Conservation (phyloP, 805 yeast genomes). For the Candida manassasensis region DNA sequence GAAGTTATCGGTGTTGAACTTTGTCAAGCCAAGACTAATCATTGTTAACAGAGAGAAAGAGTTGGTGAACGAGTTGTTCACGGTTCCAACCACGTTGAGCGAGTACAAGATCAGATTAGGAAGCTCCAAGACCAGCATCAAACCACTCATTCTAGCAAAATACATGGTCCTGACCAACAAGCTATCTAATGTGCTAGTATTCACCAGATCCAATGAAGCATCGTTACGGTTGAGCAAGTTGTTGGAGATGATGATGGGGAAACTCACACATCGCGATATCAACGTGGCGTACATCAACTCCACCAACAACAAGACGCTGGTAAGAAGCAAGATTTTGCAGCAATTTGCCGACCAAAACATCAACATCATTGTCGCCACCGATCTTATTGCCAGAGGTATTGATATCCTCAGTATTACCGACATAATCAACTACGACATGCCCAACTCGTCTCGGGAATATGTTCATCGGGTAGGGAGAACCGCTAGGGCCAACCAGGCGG, state of each 20-base stretch:
- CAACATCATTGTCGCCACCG: constrained; percentile 70
- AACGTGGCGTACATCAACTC: constrained; percentile 50
- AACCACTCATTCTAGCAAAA: constrained; percentile 70
- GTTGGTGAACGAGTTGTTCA: constrained; percentile 52
- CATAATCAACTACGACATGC: constrained; percentile 88
- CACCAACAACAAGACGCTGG: constrained; percentile 45
- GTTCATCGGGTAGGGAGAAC: constrained; percentile 97
- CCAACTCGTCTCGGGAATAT: constrained; percentile 83
- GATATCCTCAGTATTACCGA: constrained; percentile 66
- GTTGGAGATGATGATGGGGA: constrained; percentile 37
- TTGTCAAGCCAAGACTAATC: constrained; percentile 66
- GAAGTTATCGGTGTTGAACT: constrained; percentile 65
- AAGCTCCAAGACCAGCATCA: constrained; percentile 39
- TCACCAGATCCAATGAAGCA: constrained; percentile 78
- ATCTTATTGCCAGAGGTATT: constrained; percentile 93
- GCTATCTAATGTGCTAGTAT: constrained; percentile 46
- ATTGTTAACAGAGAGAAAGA: constrained; percentile 59
- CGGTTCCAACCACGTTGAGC: constrained; percentile 50
- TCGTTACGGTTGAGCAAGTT: constrained; percentile 74
- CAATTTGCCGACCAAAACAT: constrained; percentile 53
- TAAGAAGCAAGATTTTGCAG: constrained; percentile 52
- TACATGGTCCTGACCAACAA: constrained; percentile 38
- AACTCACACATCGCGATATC: constrained; percentile 13
- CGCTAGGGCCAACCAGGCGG: constrained; percentile 82
- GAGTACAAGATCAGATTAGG: constrained; percentile 43